Percentiles rank a stretch among this genome's conserved stretches.
Evolutionary conservation across 495 filamentous ascomycete species (phyloP).

Genomic region (Aspergillus heteromorphus): DNA sequence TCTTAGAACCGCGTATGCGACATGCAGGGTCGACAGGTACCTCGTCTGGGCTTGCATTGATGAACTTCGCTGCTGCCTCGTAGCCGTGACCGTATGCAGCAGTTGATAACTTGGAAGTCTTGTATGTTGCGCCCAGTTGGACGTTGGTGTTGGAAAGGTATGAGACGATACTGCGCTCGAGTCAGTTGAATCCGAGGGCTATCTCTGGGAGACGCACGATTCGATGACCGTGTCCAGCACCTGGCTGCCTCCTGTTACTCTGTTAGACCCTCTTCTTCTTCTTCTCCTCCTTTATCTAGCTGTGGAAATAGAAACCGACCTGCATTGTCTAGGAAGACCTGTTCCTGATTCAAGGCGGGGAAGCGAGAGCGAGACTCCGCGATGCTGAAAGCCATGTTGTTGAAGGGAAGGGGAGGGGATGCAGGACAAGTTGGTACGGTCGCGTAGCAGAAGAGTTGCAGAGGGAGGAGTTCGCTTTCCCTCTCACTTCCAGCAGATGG

Average conservation of each 20-base stretch:
- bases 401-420: background rate
- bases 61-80: conserved; percentile 57
- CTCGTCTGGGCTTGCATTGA: conserved; percentile 59
- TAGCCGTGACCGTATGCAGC: conserved; percentile 50
- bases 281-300: too few relatives aligned
- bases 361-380: conserved; percentile 52
- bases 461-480: too few relatives aligned
- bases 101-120: conserved; percentile 48
- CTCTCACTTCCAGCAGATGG: too few relatives aligned
- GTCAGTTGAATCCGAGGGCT: background rate
- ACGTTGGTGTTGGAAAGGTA: conserved; percentile 66
- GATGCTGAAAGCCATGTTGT: conserved; percentile 43
- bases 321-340: conserved; percentile 71
- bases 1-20: too few relatives aligned
- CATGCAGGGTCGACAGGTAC: conserved; percentile 37
- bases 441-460: background rate
- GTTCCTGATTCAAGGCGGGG: conserved; percentile 58
- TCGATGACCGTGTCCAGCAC: conserved; percentile 58
- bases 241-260: conserved; percentile 56
- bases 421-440: too few relatives aligned
- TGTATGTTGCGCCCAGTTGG: conserved; percentile 65
- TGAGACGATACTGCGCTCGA: conserved; percentile 46
- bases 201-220: conserved; percentile 40
- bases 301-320: conserved; percentile 14
- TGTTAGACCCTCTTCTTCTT: background rate